Base-by-base conservation (phyloP, 331 rosid species). In the Pyracantha coccinea region DNA sequence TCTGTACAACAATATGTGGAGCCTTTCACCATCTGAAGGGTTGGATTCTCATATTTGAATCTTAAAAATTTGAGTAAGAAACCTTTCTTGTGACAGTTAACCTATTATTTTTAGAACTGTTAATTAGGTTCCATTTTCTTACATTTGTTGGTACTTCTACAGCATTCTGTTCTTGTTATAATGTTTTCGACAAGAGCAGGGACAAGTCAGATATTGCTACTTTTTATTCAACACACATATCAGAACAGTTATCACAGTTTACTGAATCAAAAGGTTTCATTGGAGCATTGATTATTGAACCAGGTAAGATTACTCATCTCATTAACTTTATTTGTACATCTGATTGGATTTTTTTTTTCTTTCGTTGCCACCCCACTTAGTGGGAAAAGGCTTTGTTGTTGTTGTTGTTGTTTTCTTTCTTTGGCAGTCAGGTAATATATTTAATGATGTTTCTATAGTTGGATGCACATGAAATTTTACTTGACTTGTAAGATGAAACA, bases 271-370 rank as follows among this genome's bases (percentile, higher is more conserved):
- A 79, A 53, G 86, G 88, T 73, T 71, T 69, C 7, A 70, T 94
- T 71, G 97, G 92, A 75, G 99, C 95, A 41, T 75, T 94, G 79
- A 87, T 94, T 66, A 82, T 94, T 47, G 99, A 91, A 75, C 97
- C 96, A 92, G 95, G 99, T 86, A 94, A 88, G 92, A 81, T 44
- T 55, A 38, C 55, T 75, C 33, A 19, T 66, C 19, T 80, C 32
- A 32, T 66, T 77, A 77, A 55, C 77, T 57, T 44, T 66, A 50
- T 66, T 28, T 66, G 11, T 28, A 13, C 29, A 77, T 78, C 41
- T 52, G 66, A 16, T 81, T 71, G 57, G 61, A 73, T 54, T 5
- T 31, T 31, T 31, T 31, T 31, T 7, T 33, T 33, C n/a, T 24
- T 41, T 29, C n/a, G 28, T 41, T 14, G 6, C n/a, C n/a, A n/a